Evolutionary conservation across 179 eudicot genomes (phyloP), one percentile per base, ranked within the genome.

Genomic region (Beta macrorhiza): DNA sequence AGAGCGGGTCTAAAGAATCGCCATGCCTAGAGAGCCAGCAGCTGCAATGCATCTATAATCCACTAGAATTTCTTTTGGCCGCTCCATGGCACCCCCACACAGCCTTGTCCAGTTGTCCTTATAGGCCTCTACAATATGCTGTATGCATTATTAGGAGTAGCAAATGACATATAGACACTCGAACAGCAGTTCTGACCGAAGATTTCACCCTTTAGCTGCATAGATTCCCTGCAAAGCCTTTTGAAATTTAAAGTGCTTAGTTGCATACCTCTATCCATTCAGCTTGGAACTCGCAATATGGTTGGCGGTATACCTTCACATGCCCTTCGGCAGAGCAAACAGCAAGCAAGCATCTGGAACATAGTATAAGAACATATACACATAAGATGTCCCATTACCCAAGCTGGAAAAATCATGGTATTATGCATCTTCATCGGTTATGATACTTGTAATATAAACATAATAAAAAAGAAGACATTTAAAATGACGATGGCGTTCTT

Each of bases 181-280:
- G 49, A 19, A 52, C 10, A 8, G 61, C 49, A 64, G 37, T 11
- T 44, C 6, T 17, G 20, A 9, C 10, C n/a, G 14, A 53, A 25
- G 17, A 74, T 15, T 61, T 71, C 20, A 32, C 20, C 19, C 74
- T 57, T 42, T 59, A 67, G 44, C 58, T 47, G n/a, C 49, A n/a
- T 25, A 49, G 2, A 5, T 20, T 17, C 53, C 7, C 22, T 52
- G 25, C 57, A 15, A 51, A 45, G 9, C 20, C 44, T 81, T 55
- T 70, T 29, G 44, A 42, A 32, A 63, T 69, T 42, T 22, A 15
- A 44, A 70, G 57, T 51, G 37, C 44, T 22, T 47, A 67, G 47
- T 22, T 29, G 70, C 89, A 86, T 93, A 93, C 95, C 98, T 95
- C 94, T 51, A 90, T 78, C 95, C 99, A 95, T 86, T 93, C 98